Conservation (phyloP, 306 rosid species). For the Cucurbita argyrosperma region DNA sequence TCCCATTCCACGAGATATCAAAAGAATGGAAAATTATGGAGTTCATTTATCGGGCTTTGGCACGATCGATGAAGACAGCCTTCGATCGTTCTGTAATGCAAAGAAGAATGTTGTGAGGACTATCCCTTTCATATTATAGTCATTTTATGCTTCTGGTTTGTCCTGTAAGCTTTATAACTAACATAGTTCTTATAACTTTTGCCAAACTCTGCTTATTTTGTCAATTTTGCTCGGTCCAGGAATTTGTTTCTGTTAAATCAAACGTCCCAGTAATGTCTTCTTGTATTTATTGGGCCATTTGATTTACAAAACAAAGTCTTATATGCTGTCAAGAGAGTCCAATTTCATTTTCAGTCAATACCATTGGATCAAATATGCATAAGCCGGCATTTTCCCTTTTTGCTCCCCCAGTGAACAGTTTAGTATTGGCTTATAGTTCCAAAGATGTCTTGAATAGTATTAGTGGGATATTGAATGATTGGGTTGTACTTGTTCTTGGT, state of each 20-base stretch:
- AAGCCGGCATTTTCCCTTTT: background rate
- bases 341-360: background rate
- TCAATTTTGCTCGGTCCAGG: background rate
- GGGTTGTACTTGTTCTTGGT: background rate
- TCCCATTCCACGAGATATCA: conserved; percentile 55
- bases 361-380: background rate
- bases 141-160: background rate
- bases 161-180: background rate
- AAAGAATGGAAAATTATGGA: conserved; percentile 52
- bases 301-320: background rate
- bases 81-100: conserved; percentile 43
- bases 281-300: background rate
- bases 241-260: background rate
- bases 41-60: conserved; percentile 47
- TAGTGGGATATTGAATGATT: background rate
- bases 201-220: background rate
- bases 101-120: conserved; percentile 53
- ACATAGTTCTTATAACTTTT: background rate
- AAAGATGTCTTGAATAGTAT: background rate
- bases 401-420: background rate
- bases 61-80: conserved; percentile 32
- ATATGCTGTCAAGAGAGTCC: background rate
- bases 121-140: conserved; percentile 38
- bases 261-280: background rate
- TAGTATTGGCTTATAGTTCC: background rate